These are phyloP conservation scores for Penicillium taxi DNA, from an alignment of 495 filamentous ascomycete species.

Conservation along the genomic window DNA sequence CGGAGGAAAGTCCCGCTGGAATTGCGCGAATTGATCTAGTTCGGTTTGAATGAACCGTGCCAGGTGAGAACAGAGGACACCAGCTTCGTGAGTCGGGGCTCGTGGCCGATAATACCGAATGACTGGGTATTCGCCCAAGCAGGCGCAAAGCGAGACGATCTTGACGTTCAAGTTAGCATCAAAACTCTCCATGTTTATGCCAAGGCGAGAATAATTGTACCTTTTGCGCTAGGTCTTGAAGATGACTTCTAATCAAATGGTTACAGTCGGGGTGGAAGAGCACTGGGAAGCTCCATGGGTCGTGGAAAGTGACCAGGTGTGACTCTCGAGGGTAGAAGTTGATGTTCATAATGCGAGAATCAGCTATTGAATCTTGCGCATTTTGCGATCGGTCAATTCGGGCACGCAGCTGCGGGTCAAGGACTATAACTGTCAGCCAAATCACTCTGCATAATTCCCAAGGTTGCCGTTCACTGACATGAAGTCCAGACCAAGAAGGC, in stretches of 20 bases:
- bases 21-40: slow-evolving; percentile 76
- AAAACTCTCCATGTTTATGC: not conserved
- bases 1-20: slow-evolving; percentile 75
- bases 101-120: slow-evolving; percentile 82
- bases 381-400: slow-evolving; percentile 50
- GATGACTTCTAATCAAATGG: slow-evolving; percentile 67
- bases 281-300: slow-evolving; percentile 90
- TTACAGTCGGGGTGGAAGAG: slow-evolving; percentile 89
- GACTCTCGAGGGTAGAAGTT: slow-evolving; percentile 90
- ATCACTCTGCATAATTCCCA: slow-evolving; percentile 2
- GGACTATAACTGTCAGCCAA: slow-evolving; percentile 32
- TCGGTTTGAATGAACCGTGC: slow-evolving; percentile 90
- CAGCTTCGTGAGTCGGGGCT: slow-evolving; percentile 72
- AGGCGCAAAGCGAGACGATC: slow-evolving; percentile 77
- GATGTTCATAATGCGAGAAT: slow-evolving; percentile 66
- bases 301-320: slow-evolving; percentile 79
- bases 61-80: slow-evolving; percentile 75
- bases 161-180: slow-evolving; percentile 31
- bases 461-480: slow-evolving; percentile 38
- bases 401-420: slow-evolving; percentile 45
- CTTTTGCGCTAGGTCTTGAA: slow-evolving; percentile 80
- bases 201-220: slow-evolving; percentile 31
- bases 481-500: slow-evolving; percentile 79
- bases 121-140: slow-evolving; percentile 78
- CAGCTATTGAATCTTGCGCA: slow-evolving; percentile 64